Conservation (phyloP, 345 rosid species). For the Gynandropsis gynandra region DNA sequence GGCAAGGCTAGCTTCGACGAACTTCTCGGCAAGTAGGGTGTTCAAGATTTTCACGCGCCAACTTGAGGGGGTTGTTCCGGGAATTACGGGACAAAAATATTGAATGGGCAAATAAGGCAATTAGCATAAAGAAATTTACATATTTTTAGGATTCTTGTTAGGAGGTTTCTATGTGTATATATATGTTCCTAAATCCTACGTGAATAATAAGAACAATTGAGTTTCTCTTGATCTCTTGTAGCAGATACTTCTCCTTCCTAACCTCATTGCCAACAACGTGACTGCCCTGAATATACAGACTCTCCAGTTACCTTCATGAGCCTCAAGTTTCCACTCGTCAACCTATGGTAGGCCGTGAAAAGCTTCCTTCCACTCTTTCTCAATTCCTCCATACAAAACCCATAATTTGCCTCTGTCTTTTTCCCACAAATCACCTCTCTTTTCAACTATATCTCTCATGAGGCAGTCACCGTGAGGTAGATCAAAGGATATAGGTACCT, state of each 20-base stretch:
- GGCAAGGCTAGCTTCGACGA: too few species aligned
- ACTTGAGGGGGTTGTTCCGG: too few species aligned
- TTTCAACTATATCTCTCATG: constrained; percentile 89
- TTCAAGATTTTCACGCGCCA: too few species aligned
- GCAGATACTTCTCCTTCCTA: constrained; percentile 95
- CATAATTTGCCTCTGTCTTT: constrained; percentile 83
- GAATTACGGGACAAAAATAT: too few species aligned
- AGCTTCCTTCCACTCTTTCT: constrained; percentile 94
- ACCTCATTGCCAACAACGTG: constrained; percentile 56
- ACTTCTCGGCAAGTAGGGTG: too few species aligned
- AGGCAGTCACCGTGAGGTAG: constrained; percentile 77
- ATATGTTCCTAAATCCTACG: too few species aligned
- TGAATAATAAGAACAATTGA: too few species aligned
- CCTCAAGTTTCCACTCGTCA: constrained; percentile 90
- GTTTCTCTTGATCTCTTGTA: too few species aligned
- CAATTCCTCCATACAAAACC: constrained; percentile 75
- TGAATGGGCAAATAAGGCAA: too few species aligned
- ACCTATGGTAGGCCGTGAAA: constrained; percentile 55
- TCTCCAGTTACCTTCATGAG: constrained; percentile 88
- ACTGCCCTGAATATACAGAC: constrained; percentile 73
- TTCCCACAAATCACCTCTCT: constrained; percentile 93
- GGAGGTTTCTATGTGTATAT: too few species aligned
- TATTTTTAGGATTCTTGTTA: too few species aligned
- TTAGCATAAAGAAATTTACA: too few species aligned
- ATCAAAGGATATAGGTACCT: constrained; percentile 85